Percentiles rank a stretch among this genome's conserved stretches.
phyloP scores from a whole-genome alignment of 2,329 filamentous ascomycete species.

The Periconia sp. region DNA sequence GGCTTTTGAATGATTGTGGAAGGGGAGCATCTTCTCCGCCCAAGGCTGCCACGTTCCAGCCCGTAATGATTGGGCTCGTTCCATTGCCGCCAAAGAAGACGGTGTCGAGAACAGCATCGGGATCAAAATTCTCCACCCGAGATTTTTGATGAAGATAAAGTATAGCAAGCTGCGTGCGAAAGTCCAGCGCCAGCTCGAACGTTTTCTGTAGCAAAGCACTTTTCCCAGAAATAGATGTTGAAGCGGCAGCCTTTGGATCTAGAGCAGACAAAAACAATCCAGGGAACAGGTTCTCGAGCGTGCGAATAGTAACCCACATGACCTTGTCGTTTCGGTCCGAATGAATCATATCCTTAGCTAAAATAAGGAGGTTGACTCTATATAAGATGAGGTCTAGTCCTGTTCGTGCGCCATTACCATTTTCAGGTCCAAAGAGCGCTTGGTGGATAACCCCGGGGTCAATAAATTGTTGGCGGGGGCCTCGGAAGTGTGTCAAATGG shows the following conservation, averaged over 20 bases:
- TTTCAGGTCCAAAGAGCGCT: conserved; percentile 39
- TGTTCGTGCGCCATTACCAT: conserved; percentile 16
- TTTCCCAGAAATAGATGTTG: conserved; percentile 29
- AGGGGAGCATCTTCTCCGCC: conserved; percentile 42
- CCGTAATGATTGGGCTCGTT: conserved; percentile 24
- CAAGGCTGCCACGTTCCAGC: conserved; percentile 40
- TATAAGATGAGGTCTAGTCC: conserved; percentile 47
- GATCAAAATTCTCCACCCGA: conserved; percentile 39
- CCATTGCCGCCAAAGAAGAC: conserved; percentile 43
- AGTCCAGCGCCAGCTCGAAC: conserved; percentile 53
- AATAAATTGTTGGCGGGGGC: conserved; percentile 46
- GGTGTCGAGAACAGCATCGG: conserved; percentile 41
- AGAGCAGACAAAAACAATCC: conserved; percentile 33
- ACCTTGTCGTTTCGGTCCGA: conserved; percentile 28
- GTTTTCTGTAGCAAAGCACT: conserved; percentile 48
- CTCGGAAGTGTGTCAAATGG: conserved; percentile 40
- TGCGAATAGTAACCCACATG: conserved; percentile 30
- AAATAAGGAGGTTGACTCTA: conserved; percentile 47
- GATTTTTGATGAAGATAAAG: conserved; percentile 41
- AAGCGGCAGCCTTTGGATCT: conserved; percentile 9
- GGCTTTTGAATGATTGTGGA: conserved; percentile 35
- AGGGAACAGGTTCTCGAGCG: conserved; percentile 41
- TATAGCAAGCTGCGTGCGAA: conserved; percentile 59
- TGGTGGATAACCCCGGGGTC: conserved; percentile 41
- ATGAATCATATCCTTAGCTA: conserved; percentile 43